Evolutionary conservation across 306 rosid genomes (phyloP), one percentile per base, ranked within the genome.

Genomic region (Alnus rubra): DNA sequence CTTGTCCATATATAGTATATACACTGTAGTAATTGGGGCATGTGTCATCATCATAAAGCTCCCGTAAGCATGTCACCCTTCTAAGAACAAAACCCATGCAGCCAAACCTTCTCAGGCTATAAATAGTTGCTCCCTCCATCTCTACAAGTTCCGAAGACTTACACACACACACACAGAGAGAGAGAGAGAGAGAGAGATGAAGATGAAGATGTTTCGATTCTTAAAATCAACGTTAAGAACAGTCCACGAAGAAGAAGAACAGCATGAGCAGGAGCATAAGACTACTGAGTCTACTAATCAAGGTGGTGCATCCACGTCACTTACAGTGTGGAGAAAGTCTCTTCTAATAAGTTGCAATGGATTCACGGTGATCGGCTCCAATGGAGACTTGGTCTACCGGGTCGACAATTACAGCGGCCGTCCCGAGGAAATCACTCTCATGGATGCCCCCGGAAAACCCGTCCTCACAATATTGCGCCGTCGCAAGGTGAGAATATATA

Each of bases 291-390:
- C 28, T 23, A 23, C 28, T 23, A 23, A 23, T 23, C 28, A 23
- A 28, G 75, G 50, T 19, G 75, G 51, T 50, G 60, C 84, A 42
- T 69, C 77, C 77, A 35, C 81, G 28, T 78, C 92, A 10, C 80
- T 91, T 19, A 95, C 97, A 30, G 94, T 95, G 23, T 92, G 97
- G 97, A 88, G 89, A 80, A 94, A 92, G 83, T 94, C 98, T 2
- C 89, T 94, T 44, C 9, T 94, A 2, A 74, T 90, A 0, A 90
- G 68, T 69, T 95, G 99, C 35, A 88, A 88, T 68, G 99, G 99
- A 0, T 95, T 93, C 86, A 91, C 98, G 0, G 98, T 95, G 55
- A 86, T 95, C 16, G 93, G 88, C 86, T 87, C 98, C 1, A 35
- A 35, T 23, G 99, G 99, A 56, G 86, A 91, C 58, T 85, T 95